A percentile compares a stretch with the other conserved stretches of the same genome.
phyloP scores from a whole-genome alignment of 2,329 filamentous ascomycete genomes.

The Epichloe hybrida region DNA sequence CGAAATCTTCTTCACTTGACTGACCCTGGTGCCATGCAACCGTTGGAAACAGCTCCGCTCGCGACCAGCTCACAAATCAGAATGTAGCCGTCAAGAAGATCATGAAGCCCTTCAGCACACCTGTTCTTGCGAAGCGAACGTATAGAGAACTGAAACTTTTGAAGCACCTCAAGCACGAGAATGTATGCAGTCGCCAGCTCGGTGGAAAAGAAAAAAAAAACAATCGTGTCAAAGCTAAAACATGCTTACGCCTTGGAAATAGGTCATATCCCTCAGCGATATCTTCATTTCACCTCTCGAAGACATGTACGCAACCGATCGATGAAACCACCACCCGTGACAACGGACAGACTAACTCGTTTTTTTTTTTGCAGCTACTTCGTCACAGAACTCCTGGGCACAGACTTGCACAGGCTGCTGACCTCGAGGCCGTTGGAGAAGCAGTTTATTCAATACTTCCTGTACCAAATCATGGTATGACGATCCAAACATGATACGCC shows the following conservation, averaged over 20 bases:
- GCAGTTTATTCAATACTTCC: constrained; percentile 99
- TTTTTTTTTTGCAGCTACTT: constrained; percentile 56
- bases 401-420: constrained; percentile 87
- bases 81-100: constrained; percentile 99
- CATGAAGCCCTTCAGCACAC: constrained; percentile 99
- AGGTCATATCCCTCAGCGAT: constrained; percentile 97
- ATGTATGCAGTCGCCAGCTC: constrained; percentile 41
- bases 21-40: neutral
- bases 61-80: constrained; percentile 92
- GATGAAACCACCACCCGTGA: constrained; percentile 3
- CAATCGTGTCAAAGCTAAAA: neutral
- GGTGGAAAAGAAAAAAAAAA: neutral
- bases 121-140: constrained; percentile 91
- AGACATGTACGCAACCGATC: constrained; percentile 61
- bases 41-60: constrained; percentile 62
- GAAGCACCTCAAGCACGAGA: constrained; percentile 94
- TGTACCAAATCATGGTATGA: constrained; percentile 90
- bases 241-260: constrained; percentile 8
- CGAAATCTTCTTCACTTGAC: neutral
- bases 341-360: constrained; percentile 8
- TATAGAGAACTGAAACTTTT: constrained; percentile 95
- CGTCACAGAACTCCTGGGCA: constrained; percentile 93
- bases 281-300: constrained; percentile 99
- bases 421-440: constrained; percentile 95
- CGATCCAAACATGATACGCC: too few relatives aligned